Conservation (phyloP, 352 stramenopile species). For the Globisporangium middletonii region DNA sequence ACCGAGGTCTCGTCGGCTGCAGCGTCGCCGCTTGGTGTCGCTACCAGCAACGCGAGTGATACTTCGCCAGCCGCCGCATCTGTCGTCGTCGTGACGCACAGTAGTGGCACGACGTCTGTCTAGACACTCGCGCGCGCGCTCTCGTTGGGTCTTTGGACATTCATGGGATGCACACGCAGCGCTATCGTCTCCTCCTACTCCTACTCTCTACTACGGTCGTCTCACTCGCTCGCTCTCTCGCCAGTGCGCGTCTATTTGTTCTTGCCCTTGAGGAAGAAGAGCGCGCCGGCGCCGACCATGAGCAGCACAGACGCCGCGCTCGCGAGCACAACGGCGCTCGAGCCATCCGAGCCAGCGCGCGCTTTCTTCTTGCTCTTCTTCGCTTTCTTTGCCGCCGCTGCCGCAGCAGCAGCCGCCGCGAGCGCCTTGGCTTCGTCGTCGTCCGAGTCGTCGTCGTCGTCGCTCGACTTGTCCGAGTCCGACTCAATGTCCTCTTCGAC, state of each 20-base stretch:
- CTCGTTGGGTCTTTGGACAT: neutral
- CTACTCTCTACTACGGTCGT: neutral
- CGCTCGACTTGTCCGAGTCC: conserved; percentile 22
- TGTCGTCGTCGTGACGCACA: neutral
- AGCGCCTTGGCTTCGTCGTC: conserved; percentile 38
- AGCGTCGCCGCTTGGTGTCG: neutral
- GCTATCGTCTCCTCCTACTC: neutral
- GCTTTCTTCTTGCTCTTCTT: conserved; percentile 41
- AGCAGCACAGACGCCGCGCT: conserved; percentile 35
- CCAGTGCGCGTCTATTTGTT: conserved; percentile 16
- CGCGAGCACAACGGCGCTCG: conserved; percentile 21
- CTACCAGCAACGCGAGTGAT: neutral
- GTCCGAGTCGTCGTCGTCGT: conserved; percentile 40
- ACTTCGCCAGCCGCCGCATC: too few relatives aligned
- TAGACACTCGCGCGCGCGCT: too few relatives aligned
- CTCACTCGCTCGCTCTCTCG: neutral
- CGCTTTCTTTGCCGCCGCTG: conserved; percentile 19
- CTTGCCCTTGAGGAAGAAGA: conserved; percentile 65
- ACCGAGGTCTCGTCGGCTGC: conserved; percentile 7
- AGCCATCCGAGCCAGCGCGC: conserved; percentile 8
- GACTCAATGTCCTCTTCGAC: conserved; percentile 70
- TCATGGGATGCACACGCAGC: neutral
- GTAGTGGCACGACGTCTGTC: too few relatives aligned
- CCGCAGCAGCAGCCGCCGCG: too few relatives aligned
- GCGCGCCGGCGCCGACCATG: conserved; percentile 35